These are phyloP conservation scores for Penicillium nucicola DNA, from an alignment of 495 filamentous ascomycete species.

Conservation along the genomic window DNA sequence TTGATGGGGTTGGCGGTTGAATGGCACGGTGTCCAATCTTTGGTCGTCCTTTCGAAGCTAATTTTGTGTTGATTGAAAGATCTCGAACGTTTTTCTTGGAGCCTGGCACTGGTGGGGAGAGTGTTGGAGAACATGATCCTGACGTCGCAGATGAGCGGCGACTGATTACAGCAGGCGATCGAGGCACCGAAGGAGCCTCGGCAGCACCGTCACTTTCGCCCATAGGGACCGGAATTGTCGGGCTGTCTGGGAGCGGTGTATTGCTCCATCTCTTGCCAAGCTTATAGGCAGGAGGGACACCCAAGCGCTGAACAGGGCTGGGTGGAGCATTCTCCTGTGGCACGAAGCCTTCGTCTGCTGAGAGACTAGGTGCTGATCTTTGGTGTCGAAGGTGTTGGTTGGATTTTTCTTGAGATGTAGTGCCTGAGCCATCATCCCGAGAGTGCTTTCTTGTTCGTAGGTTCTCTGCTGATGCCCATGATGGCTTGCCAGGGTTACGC, in stretches of 20 bases:
- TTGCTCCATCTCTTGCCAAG: conserved; percentile 36
- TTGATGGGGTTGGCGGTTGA: conserved; percentile 40
- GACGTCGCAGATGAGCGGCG: conserved; percentile 13
- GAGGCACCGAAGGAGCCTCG: conserved; percentile 3
- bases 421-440: conserved; percentile 7
- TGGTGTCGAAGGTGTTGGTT: conserved; percentile 20
- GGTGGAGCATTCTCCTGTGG: conserved; percentile 10
- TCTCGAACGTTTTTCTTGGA: conserved; percentile 41
- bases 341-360: conserved; percentile 14
- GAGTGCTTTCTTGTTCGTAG: conserved; percentile 9
- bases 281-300: conserved; percentile 38
- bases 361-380: conserved; percentile 34
- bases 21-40: conserved; percentile 41
- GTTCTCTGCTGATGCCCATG: conserved; percentile 19
- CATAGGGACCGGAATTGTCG: conserved; percentile 31
- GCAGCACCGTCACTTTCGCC: conserved; percentile 4
- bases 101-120: conserved; percentile 11
- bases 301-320: conserved; percentile 22
- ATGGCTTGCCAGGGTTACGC: conserved; percentile 1
- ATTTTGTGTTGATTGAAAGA: conserved; percentile 42
- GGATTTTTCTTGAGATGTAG: not conserved
- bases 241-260: conserved; percentile 41
- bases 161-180: conserved; percentile 8
- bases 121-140: conserved; percentile 14
- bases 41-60: conserved; percentile 28